Base-by-base conservation (phyloP, 352 stramenopile genomes). In the Globisporangium nagaii region DNA sequence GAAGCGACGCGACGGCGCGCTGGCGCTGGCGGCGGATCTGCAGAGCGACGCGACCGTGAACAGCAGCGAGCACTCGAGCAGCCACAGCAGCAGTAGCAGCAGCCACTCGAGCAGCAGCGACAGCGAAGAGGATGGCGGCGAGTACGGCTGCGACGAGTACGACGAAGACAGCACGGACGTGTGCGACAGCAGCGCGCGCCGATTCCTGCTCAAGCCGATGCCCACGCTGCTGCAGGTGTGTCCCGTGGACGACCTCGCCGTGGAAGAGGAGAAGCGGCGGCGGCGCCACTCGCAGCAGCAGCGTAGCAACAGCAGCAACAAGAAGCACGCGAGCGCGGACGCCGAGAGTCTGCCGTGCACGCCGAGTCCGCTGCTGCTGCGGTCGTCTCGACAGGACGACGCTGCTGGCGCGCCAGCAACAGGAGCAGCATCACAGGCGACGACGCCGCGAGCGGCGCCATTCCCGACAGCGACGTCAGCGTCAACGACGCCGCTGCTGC, bases 181-280 rank as follows among this genome's bases (percentile, higher is more conserved):
- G 19, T 37, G 35, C 13, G 40, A 20, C 41, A 17, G 15, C 46
- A 43, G 46, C 19, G 27, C 42, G 28, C 47, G 47, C 30, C 53
- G 50, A 32, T 84, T 78, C 30, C 44, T 88, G 30, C 63, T 90
- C 45, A 92, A 92, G 49, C 79, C 81, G 13, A 92, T 92, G 81
- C 56, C 70, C 13, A 77, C 70, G 37, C 66, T 76, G 56, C 62
- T 91, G 5, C 73, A 74, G 19, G 82, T 90, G 22, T 92, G 82
- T 42, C 82, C 82, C 1, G 60, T 88, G 8, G 82, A 92, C 59
- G 82, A 92, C 52, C 36, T 90, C 32, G 82, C 68, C 6, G 63
- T 92, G 6, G 82, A 92, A 52, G 82, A 92, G 17, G 82, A 88
- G 61, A 90, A 89, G 56, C 77, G 77, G 8, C 68, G 79, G n/a